Evolutionary conservation across 2,329 filamentous ascomycete species (phyloP), one percentile per base, ranked within the genome.

Genomic region (Niveomyces coronatus): DNA sequence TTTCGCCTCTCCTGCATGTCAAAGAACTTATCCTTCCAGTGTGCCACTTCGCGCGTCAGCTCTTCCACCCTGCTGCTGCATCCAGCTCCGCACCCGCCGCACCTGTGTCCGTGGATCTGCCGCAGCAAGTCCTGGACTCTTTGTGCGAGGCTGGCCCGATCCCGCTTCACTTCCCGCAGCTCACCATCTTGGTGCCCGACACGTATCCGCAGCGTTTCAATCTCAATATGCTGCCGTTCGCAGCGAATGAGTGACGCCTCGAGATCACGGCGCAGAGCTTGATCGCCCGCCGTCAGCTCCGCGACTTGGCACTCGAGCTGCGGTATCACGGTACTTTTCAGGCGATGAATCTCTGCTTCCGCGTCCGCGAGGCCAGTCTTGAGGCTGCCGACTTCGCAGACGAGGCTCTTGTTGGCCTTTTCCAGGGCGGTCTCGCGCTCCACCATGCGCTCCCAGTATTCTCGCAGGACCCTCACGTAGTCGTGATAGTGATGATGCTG

Each of bases 221-320:
- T 38, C 34, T 63, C 57, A 31, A 39, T 47, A 23, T 54, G 49
- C 31, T 56, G 52, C 24, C 51, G 55, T 33, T 48, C 46, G 3
- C 56, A 50, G 36, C 49, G 43, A 15, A 54, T 54, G n/a, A 54
- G 48, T 2, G 49, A 47, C 19, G 48, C 54, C 20, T 64, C 60
- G 26, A 59, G 43, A 6, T 56, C 53, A n/a, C 53, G 55, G 10
- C 62, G 57, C 5, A 69, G 54, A 7, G 54, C 50, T 13, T 54
- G 50, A 44, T 67, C 67, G 22, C 67, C 62, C 13, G 53, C 53
- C 3, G 49, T 44, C 4, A 68, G 56, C 9, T 50, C 44, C 23
- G 48, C 49, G 37, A 64, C 52, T 41, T 62, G 55, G n/a, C 49
- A 50, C 42, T 62, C 53, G 2, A 67, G 55, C 28, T 60, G 48